Evolutionary conservation across 176 grass and related monocot genomes (phyloP), one percentile per base, ranked within the genome.

Genomic region (Thalia dealbata): DNA sequence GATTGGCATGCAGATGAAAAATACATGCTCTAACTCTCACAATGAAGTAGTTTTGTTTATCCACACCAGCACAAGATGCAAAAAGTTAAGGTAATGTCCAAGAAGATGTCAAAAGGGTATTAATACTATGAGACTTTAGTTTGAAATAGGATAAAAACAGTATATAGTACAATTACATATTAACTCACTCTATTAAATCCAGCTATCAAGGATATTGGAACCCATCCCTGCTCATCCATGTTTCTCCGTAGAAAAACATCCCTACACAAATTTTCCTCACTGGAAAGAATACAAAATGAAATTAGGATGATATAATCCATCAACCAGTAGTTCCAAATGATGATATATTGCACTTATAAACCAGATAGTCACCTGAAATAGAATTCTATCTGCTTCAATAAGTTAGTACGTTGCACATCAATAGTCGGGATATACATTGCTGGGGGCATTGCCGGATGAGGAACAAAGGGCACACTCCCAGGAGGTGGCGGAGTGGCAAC

Each of bases 161-260:
- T 26, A 71, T 71, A 14, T 19, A 52, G 21, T 18, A 29, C 15
- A 19, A 2, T 19, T 9, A 9, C 11, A 30, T 28, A 54, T 29
- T 18, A 76, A 89, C 84, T 78, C 25, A 93, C 90, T 72, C 84
- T 67, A 38, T 75, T 90, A 59, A 99, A 99, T 14, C 76, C 73
- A 83, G 90, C 90, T 78, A 99, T 84, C 51, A 93, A 71, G 51
- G 95, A 83, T 69, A 91, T 64, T n/a, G 82, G 79, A 50, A 99
- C 95, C 95, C 95, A 99, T 21, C 95, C 95, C 75, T 85, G 87
- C 52, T 84, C 83, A 83, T 93, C 87, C 95, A 99, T 99, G 44
- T 83, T 89, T 50, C 69, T 15, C n/a, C 90, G 75, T 81, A 99
- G 75, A 71, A 26, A 99, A 77, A 65, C 69, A 71, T 99, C 95